Evolutionary conservation across 306 rosid species (phyloP).

Genomic region (Prunus fruticosa): DNA sequence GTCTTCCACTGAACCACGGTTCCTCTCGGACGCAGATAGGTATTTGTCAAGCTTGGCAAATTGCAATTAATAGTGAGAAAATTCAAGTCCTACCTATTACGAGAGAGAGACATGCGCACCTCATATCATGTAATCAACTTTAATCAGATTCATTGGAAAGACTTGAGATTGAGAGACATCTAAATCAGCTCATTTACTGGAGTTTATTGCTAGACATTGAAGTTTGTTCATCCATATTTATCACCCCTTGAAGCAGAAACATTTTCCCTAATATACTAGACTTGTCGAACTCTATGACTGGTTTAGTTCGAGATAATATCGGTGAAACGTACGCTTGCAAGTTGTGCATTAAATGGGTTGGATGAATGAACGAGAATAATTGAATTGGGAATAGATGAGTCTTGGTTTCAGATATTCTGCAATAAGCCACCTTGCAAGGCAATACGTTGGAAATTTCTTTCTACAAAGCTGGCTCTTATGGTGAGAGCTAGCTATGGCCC

Average conservation of each 20-base stretch:
- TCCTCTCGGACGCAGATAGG: not conserved
- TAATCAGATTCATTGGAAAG: no score
- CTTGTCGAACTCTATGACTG: fast-evolving
- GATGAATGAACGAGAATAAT: no score
- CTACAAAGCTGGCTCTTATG: not conserved
- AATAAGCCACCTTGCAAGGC: not conserved
- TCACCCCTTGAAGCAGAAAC: no score
- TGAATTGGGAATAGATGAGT: not conserved
- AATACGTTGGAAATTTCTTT: not conserved
- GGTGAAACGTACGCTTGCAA: not conserved
- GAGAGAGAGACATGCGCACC: no score
- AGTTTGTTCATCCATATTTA: no score
- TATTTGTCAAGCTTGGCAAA: not conserved
- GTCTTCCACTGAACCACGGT: not conserved
- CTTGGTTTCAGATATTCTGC: not conserved
- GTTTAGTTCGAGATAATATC: not conserved
- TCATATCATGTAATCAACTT: not conserved
- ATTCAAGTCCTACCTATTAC: not conserved
- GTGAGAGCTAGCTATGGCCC: not conserved
- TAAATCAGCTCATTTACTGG: no score
- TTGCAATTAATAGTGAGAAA: not conserved
- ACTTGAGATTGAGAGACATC: no score
- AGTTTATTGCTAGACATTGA: no score
- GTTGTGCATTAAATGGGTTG: not conserved
- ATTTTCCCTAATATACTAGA: no score